Percentiles rank a stretch among this genome's conserved stretches.
Evolutionary conservation across 352 stramenopile genomes (phyloP).

Genomic region (Pythium oligandrum): DNA sequence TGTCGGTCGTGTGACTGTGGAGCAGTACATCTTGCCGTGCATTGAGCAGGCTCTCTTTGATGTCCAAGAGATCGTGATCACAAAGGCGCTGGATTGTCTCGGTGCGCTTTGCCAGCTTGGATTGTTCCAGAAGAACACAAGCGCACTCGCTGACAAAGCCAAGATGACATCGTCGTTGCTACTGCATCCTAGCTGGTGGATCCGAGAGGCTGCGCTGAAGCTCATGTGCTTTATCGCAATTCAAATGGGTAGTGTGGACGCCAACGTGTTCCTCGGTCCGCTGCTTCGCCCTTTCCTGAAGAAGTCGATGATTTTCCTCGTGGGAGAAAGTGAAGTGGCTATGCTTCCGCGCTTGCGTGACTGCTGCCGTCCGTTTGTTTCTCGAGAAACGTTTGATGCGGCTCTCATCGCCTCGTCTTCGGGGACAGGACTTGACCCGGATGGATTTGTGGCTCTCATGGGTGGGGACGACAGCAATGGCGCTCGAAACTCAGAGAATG

Average conservation of each 20-base stretch:
- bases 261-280: constrained; percentile 89
- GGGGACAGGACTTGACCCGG: constrained; percentile 22
- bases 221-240: constrained; percentile 83
- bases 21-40: constrained; percentile 96
- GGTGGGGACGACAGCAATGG: constrained; percentile 7
- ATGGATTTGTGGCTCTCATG: constrained; percentile 15
- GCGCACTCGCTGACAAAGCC: constrained; percentile 78
- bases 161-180: constrained; percentile 82
- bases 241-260: constrained; percentile 87
- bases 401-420: constrained; percentile 55
- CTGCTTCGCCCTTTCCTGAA: constrained; percentile 88
- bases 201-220: constrained; percentile 77
- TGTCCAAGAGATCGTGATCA: constrained; percentile 94
- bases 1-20: constrained; percentile 89
- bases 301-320: constrained; percentile 77
- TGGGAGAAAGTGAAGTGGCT: constrained; percentile 47
- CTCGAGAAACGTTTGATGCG: constrained; percentile 81
- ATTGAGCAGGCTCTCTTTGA: constrained; percentile 97
- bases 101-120: constrained; percentile 88
- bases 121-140: constrained; percentile 87
- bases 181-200: constrained; percentile 87
- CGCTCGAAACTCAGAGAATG: neutral
- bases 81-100: constrained; percentile 90
- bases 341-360: constrained; percentile 54
- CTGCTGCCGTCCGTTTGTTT: constrained; percentile 64